Evolutionary conservation across 1,284 basidiomycete genomes (phyloP).

Genomic region (Termitomyces sp.): DNA sequence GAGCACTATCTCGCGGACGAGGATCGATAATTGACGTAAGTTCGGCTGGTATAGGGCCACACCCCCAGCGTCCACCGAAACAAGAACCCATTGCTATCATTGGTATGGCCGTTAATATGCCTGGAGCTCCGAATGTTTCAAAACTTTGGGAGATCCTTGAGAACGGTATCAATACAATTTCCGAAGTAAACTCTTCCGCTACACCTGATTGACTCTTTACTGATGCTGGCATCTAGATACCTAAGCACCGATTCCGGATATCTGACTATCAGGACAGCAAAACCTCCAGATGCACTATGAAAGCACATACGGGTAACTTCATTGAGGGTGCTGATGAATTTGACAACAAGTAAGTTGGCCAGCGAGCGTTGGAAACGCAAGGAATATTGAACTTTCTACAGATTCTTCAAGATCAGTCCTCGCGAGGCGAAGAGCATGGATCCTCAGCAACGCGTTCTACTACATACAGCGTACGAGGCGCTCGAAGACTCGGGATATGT

Average conservation of each 20-base stretch:
- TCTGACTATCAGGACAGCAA: slow-evolving; percentile 32
- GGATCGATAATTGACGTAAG: slow-evolving; percentile 29
- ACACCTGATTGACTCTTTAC: not conserved
- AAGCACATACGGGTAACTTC: slow-evolving; percentile 60
- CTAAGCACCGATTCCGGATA: slow-evolving; percentile 50
- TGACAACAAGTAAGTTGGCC: slow-evolving; percentile 42
- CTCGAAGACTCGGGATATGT: slow-evolving; percentile 68
- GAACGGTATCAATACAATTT: slow-evolving; percentile 51
- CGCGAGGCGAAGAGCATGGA: slow-evolving; percentile 71
- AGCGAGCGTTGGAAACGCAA: not conserved
- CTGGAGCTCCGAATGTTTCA: slow-evolving; percentile 44
- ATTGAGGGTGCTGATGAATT: slow-evolving; percentile 52
- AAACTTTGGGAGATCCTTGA: slow-evolving; percentile 58
- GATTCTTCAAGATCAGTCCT: slow-evolving; percentile 68
- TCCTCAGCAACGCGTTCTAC: slow-evolving; percentile 65
- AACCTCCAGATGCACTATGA: slow-evolving; percentile 38
- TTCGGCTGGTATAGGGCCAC: slow-evolving; percentile 11
- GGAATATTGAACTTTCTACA: slow-evolving; percentile 10
- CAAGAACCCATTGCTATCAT: slow-evolving; percentile 63
- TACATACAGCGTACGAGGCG: slow-evolving; percentile 63
- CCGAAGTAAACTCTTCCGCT: slow-evolving; percentile 38
- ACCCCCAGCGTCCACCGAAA: slow-evolving; percentile 19
- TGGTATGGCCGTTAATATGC: slow-evolving; percentile 65
- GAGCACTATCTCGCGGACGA: slow-evolving; percentile 25
- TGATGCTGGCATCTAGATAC: slow-evolving; percentile 41